Conservation (phyloP, 2,329 filamentous ascomycete species). For the Xylariaceae sp. region DNA sequence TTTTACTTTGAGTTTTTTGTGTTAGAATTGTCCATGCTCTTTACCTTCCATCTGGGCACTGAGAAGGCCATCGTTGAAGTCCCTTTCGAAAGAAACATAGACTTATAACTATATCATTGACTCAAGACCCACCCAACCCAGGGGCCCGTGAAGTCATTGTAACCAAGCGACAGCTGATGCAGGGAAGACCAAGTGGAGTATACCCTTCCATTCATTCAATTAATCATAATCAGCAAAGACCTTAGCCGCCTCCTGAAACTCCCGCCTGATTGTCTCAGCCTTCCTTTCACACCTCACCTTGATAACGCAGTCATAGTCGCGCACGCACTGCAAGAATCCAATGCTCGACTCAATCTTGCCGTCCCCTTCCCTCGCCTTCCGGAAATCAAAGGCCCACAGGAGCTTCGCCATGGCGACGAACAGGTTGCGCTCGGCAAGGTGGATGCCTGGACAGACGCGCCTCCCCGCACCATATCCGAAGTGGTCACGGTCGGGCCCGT, state of each 20-base stretch:
- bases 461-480: constrained; percentile 43
- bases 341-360: constrained; percentile 10
- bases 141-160: too few species aligned
- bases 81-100: too few species aligned
- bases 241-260: constrained; percentile 2
- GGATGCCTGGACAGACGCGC: constrained; percentile 43
- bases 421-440: constrained; percentile 43
- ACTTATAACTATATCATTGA: too few species aligned
- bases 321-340: constrained; percentile 15
- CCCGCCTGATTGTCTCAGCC: constrained; percentile 8
- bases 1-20: too few species aligned
- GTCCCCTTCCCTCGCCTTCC: constrained; percentile 3
- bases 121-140: too few species aligned
- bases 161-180: too few species aligned
- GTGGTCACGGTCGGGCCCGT: constrained; percentile 33
- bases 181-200: too few species aligned
- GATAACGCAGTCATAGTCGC: constrained; percentile 11
- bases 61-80: too few species aligned
- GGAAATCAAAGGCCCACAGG: constrained; percentile 41
- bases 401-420: constrained; percentile 34
- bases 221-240: constrained; percentile 7
- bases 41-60: too few species aligned
- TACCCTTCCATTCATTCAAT: too few species aligned
- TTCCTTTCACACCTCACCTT: constrained; percentile 9
- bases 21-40: too few species aligned